phyloP scores from a whole-genome alignment of 768 basidiomycete species.

The Hericium alpestre region DNA sequence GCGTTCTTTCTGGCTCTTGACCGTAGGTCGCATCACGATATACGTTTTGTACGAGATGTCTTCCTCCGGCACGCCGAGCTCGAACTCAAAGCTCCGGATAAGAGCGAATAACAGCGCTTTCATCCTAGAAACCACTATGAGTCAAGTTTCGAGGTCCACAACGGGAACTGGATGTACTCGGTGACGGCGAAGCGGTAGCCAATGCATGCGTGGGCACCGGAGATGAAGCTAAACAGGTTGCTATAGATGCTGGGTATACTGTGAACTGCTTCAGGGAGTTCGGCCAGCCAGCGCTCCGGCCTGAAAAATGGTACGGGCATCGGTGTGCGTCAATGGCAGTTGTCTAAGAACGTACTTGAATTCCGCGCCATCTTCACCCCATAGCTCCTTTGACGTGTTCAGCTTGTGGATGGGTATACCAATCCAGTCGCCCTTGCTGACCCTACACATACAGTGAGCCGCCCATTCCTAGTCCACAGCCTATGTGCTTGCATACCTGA shows the following conservation, averaged over 20 bases:
- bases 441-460: slow-evolving; percentile 1
- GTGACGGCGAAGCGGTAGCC: slow-evolving; percentile 19
- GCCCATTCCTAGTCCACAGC: no score
- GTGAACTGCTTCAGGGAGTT: slow-evolving; percentile 5
- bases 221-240: slow-evolving; percentile 20
- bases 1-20: neutral
- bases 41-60: slow-evolving; percentile 6
- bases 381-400: slow-evolving; percentile 19
- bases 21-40: slow-evolving; percentile 10
- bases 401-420: slow-evolving; percentile 16
- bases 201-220: slow-evolving; percentile 20
- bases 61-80: slow-evolving; percentile 7
- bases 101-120: slow-evolving; percentile 18
- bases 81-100: slow-evolving; percentile 16
- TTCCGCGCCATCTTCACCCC: slow-evolving; percentile 23
- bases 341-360: slow-evolving; percentile 11
- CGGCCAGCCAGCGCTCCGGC: slow-evolving; percentile 12
- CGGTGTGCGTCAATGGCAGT: neutral
- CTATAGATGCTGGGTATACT: slow-evolving; percentile 8
- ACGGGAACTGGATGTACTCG: slow-evolving; percentile 10
- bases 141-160: neutral
- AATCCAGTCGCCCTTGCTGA: slow-evolving; percentile 12
- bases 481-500: neutral
- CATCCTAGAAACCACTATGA: slow-evolving; percentile 9
- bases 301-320: neutral